These are phyloP conservation scores for Leishmania arabica DNA, from an alignment of 208 protist species.

Conservation along the genomic window DNA sequence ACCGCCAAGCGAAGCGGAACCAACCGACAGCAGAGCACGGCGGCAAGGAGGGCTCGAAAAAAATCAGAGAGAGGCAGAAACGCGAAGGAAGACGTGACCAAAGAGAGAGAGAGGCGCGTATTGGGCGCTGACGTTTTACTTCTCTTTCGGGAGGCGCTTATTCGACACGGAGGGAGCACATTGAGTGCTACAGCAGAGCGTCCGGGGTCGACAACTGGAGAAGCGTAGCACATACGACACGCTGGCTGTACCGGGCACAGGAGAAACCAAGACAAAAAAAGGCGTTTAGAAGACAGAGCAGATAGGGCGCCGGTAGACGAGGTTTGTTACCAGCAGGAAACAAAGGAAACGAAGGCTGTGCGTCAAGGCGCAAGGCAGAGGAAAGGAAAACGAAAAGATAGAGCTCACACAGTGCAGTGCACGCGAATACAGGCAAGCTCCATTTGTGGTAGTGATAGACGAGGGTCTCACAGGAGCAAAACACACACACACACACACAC, in stretches of 20 bases:
- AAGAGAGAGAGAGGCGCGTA: not conserved
- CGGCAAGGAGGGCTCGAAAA: not conserved
- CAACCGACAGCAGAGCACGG: not conserved
- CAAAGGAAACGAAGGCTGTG: not conserved
- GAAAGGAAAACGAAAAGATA: not conserved
- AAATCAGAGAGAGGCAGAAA: not conserved
- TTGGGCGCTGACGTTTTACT: not conserved
- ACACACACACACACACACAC: not conserved
- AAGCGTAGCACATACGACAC: not conserved
- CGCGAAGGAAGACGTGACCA: not conserved
- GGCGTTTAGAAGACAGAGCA: not conserved
- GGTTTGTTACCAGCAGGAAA: not conserved
- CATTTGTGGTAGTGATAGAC: not conserved
- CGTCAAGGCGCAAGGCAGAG: not conserved
- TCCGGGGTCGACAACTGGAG: not conserved
- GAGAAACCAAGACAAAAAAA: not conserved
- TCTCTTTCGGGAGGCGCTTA: not conserved
- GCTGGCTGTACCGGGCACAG: not conserved
- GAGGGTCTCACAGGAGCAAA: not conserved
- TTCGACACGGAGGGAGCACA: not conserved
- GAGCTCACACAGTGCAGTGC: not conserved
- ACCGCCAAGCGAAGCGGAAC: not conserved
- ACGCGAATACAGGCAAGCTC: not conserved
- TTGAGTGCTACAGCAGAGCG: not conserved
- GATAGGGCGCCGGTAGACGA: not conserved